Evolutionary conservation across 2,329 filamentous ascomycete species (phyloP).

Genomic region (Neopestalotiopsis clavispora): DNA sequence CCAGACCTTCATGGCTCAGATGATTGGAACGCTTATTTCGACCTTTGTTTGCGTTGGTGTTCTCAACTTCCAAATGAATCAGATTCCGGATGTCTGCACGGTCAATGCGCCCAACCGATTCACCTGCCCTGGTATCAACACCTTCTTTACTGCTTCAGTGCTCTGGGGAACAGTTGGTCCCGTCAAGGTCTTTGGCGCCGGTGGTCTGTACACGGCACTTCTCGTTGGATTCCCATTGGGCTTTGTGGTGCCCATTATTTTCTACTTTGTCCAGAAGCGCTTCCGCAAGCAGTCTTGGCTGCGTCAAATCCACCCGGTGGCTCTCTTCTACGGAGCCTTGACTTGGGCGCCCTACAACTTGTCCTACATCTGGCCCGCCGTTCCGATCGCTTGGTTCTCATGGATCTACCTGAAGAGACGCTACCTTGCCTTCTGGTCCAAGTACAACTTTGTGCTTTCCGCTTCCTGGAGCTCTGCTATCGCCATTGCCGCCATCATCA

Average conservation of each 20-base stretch:
- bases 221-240: conserved; percentile 41
- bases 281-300: conserved; percentile 26
- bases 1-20: conserved; percentile 63
- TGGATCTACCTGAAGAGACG: conserved; percentile 25
- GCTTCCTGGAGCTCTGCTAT: conserved; percentile 32
- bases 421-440: conserved; percentile 32
- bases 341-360: conserved; percentile 44
- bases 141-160: conserved; percentile 48
- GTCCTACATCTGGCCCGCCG: conserved; percentile 51
- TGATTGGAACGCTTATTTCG: conserved; percentile 60
- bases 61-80: conserved; percentile 41
- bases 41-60: conserved; percentile 56
- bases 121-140: conserved; percentile 57
- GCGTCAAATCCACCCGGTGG: conserved; percentile 33
- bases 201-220: conserved; percentile 38
- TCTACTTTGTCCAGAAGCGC: conserved; percentile 35
- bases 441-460: conserved; percentile 34
- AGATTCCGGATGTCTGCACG: conserved; percentile 55
- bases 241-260: conserved; percentile 33
- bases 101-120: conserved; percentile 51
- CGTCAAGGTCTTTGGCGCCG: conserved; percentile 40
- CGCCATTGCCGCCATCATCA: conserved; percentile 30
- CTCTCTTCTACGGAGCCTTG: conserved; percentile 30
- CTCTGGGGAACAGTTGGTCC: conserved; percentile 48
- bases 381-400: conserved; percentile 47